Conservation (phyloP, 1,139 yeast species). For the Hemisphaericaspora subhashii region DNA sequence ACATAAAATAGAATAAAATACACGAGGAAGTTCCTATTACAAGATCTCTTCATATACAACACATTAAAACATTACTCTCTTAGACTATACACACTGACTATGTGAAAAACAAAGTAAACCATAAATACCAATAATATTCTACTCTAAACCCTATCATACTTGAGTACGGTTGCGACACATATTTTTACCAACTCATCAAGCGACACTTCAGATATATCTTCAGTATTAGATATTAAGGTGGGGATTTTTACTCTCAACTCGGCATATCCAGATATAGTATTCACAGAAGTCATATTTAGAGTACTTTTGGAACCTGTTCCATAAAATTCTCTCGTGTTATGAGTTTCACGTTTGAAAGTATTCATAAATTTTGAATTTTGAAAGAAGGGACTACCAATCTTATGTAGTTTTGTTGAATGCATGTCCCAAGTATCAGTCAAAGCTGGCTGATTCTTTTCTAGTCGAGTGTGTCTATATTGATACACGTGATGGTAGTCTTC, state of each 20-base stretch:
- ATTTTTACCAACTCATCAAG: slow-evolving; percentile 15
- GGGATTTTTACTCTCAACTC: slow-evolving; percentile 12
- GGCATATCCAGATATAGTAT: slow-evolving; percentile 11
- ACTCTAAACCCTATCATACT: slow-evolving; percentile 8
- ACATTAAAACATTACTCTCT: neutral
- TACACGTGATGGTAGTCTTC: slow-evolving; percentile 11
- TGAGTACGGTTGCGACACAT: slow-evolving; percentile 16
- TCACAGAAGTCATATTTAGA: slow-evolving; percentile 2
- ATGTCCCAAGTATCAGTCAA: slow-evolving; percentile 17
- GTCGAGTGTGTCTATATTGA: slow-evolving; percentile 12
- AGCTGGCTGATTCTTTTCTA: slow-evolving; percentile 9
- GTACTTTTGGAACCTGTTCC: slow-evolving; percentile 6
- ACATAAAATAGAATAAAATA: no score
- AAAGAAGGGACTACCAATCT: slow-evolving; percentile 11
- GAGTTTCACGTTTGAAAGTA: slow-evolving; percentile 2
- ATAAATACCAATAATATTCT: neutral
- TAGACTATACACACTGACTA: neutral
- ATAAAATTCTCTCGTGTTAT: slow-evolving; percentile 10
- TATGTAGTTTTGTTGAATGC: slow-evolving; percentile 9
- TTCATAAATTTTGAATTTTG: slow-evolving; percentile 1
- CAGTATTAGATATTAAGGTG: slow-evolving; percentile 9
- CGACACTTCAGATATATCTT: slow-evolving; percentile 13
- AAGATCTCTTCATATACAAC: neutral
- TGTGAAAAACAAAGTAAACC: neutral
- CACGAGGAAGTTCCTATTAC: neutral